A percentile compares a stretch with the other conserved stretches of the same genome.
phyloP scores from a whole-genome alignment of 2,329 filamentous ascomycete genomes.

The Colletotrichum sp. region DNA sequence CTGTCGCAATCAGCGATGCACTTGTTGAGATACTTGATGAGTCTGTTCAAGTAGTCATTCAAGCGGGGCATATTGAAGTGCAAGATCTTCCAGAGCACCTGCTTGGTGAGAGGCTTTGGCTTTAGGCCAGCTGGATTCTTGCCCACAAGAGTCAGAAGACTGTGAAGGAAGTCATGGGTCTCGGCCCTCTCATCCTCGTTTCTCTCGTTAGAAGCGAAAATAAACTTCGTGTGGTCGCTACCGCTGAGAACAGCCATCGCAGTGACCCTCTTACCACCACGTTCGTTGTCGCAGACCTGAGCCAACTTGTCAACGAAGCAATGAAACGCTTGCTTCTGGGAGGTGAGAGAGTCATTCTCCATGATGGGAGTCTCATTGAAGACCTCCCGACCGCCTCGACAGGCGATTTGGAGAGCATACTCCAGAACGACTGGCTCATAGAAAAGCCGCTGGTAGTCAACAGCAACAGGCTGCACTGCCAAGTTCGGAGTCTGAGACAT shows the following conservation, averaged over 20 bases:
- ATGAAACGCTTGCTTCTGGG: neutral
- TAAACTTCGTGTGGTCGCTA: conserved; percentile 28
- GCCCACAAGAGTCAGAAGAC: neutral
- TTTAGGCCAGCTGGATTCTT: neutral
- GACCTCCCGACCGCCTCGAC: neutral
- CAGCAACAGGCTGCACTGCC: no score
- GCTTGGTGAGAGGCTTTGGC: neutral
- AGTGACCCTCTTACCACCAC: conserved; percentile 33
- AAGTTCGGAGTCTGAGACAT: no score
- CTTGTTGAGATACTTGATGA: neutral
- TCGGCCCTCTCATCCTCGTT: neutral
- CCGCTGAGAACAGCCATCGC: conserved; percentile 32
- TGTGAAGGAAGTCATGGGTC: neutral
- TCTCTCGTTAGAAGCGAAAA: conserved; percentile 34
- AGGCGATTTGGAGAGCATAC: conserved; percentile 26
- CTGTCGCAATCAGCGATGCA: neutral
- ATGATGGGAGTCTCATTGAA: neutral
- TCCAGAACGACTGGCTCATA: conserved; percentile 34
- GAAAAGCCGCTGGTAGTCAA: conserved; percentile 23
- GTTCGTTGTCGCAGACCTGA: conserved; percentile 24
- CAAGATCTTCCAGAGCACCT: neutral
- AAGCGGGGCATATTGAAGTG: conserved; percentile 4
- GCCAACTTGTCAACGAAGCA: neutral
- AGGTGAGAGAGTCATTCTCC: neutral
- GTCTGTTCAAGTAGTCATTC: neutral